Percentiles rank a stretch among this genome's conserved stretches.
These are phyloP conservation scores for Camellia oleifera DNA, from an alignment of 179 eudicot species.

Conservation along the genomic window DNA sequence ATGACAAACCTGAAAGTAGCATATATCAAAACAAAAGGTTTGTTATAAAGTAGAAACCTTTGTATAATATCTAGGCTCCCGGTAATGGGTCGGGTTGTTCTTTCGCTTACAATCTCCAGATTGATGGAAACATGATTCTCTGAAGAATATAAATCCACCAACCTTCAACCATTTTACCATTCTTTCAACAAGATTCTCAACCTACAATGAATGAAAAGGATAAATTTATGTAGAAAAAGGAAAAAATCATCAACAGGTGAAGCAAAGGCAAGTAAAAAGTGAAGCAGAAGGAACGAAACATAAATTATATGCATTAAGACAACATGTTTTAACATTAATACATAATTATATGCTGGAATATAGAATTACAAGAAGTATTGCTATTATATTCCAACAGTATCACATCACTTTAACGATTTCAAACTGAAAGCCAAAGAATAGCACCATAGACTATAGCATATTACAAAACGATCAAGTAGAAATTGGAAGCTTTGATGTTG, in stretches of 20 bases:
- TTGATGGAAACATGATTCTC: conserved; percentile 93
- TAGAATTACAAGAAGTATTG: not conserved
- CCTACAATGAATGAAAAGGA: conserved; percentile 39
- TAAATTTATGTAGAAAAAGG: not conserved
- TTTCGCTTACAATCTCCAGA: conserved; percentile 93
- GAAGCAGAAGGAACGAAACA: not conserved
- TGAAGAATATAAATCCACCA: conserved; percentile 89
- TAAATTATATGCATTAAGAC: not conserved
- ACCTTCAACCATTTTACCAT: conserved; percentile 88
- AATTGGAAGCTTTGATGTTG: not conserved
- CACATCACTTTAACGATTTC: not conserved
- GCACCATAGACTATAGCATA: not conserved
- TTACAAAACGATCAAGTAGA: not conserved
- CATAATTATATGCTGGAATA: not conserved
- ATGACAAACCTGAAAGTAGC: not conserved
- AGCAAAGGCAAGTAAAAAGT: not conserved
- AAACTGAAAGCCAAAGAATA: not conserved
- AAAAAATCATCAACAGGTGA: not conserved
- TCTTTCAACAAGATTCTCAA: conserved; percentile 62
- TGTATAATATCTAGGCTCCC: conserved; percentile 86
- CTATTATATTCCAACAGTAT: not conserved
- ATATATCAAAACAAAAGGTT: not conserved
- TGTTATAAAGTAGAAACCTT: conserved; percentile 47
- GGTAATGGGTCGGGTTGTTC: conserved; percentile 89
- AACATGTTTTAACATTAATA: not conserved